Conservation (phyloP, 495 filamentous ascomycete genomes). For the Penicillium antarcticum region DNA sequence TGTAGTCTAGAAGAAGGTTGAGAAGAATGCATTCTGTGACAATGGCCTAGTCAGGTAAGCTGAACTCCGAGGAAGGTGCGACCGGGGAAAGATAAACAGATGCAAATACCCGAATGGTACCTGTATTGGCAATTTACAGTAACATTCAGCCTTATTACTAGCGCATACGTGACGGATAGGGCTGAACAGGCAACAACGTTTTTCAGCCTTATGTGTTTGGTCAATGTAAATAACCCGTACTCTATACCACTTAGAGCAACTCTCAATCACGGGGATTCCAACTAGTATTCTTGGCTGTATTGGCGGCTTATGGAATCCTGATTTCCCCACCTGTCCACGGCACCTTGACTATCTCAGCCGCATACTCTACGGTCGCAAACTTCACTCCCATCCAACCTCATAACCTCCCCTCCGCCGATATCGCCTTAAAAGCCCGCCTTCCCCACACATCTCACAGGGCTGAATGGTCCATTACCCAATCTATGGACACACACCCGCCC, state of each 20-base stretch:
- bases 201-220: neutral
- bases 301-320: too few species aligned
- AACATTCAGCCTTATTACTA: slow-evolving; percentile 15
- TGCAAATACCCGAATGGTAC: neutral
- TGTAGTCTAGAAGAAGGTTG: neutral
- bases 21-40: neutral
- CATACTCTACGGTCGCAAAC: too few species aligned
- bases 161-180: slow-evolving; percentile 8
- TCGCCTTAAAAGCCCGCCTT: neutral
- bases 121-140: neutral
- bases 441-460: neutral
- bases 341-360: too few species aligned
- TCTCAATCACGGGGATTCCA: too few species aligned
- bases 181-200: slow-evolving; percentile 11
- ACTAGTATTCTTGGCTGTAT: too few species aligned
- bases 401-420: too few species aligned
- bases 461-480: neutral
- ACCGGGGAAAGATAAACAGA: neutral
- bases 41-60: neutral
- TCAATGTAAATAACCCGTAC: neutral
- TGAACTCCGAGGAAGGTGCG: neutral
- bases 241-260: too few species aligned
- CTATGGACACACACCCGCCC: slow-evolving; percentile 8
- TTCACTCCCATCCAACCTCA: neutral
- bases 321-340: too few species aligned